Percentiles rank a stretch among this genome's conserved stretches.
Evolutionary conservation across 352 stramenopile genomes (phyloP).

Genomic region (Globisporangium spinosum): DNA sequence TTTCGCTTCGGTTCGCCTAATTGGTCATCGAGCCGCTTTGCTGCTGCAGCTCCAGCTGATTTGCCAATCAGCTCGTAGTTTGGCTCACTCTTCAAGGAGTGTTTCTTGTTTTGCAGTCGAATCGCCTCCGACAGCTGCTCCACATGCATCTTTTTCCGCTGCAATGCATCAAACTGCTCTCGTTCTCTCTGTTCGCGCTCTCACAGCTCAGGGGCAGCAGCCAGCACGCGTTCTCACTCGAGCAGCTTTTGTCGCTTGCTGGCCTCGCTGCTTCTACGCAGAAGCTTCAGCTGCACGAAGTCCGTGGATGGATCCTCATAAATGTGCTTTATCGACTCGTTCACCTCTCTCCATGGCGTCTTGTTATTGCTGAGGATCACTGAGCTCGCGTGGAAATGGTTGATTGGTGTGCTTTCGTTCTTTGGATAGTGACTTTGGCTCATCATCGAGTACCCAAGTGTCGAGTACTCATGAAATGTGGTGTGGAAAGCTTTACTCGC

Average conservation of each 20-base stretch:
- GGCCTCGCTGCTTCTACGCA: conserved; percentile 25
- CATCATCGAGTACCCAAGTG: not conserved
- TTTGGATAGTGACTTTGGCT: not conserved
- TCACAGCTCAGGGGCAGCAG: conserved; percentile 38
- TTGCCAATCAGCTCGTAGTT: not conserved
- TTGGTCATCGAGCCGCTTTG: not conserved
- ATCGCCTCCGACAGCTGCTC: conserved; percentile 52
- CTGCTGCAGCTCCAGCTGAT: not conserved
- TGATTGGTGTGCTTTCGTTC: not conserved
- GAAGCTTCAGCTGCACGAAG: conserved; percentile 38
- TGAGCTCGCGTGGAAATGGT: not conserved
- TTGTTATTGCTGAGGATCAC: not conserved
- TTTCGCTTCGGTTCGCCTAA: conserved; percentile 35
- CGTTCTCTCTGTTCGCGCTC: conserved; percentile 27
- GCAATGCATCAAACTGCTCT: conserved; percentile 25
- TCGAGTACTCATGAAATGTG: not conserved
- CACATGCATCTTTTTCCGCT: conserved; percentile 40
- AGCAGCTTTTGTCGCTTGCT: conserved; percentile 39
- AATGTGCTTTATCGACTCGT: conserved; percentile 55
- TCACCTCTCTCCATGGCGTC: conserved; percentile 32
- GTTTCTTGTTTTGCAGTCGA: conserved; percentile 44
- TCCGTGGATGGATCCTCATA: conserved; percentile 55
- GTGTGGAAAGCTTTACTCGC: conserved; percentile 9
- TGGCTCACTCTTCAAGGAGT: conserved; percentile 8
- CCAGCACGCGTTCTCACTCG: conserved; percentile 40